phyloP scores from a whole-genome alignment of 2,329 filamentous ascomycete species.

The Bretziella fagacearum region DNA sequence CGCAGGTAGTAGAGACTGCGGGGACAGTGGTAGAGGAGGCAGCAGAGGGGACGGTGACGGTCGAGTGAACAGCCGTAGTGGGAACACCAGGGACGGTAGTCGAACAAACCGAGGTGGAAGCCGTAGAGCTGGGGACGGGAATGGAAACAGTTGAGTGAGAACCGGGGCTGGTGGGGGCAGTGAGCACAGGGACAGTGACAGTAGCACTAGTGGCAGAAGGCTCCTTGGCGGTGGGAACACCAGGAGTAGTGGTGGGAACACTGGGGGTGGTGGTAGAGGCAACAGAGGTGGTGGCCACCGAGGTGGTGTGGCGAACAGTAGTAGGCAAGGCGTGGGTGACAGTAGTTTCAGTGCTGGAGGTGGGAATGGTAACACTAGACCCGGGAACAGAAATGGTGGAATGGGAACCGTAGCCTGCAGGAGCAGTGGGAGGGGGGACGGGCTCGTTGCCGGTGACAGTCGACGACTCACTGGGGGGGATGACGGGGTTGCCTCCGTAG shows the following conservation, averaged over 20 bases:
- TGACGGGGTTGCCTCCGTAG: slow-evolving; percentile 5
- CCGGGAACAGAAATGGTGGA: too few relatives aligned
- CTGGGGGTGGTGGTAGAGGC: not conserved
- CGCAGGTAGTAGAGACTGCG: too few relatives aligned
- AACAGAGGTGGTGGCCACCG: not conserved
- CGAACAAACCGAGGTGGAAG: not conserved
- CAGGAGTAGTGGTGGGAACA: not conserved
- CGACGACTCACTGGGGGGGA: not conserved
- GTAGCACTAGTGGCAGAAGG: not conserved
- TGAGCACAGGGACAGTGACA: not conserved
- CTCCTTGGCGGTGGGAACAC: not conserved
- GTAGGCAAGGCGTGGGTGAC: too few relatives aligned
- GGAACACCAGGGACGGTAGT: not conserved
- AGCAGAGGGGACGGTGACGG: not conserved
- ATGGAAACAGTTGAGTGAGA: not conserved
- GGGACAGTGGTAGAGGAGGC: not conserved
- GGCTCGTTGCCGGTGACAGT: not conserved
- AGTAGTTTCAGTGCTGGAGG: too few relatives aligned
- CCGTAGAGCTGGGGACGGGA: not conserved
- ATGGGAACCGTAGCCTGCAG: not conserved
- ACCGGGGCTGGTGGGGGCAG: not conserved
- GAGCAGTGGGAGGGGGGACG: not conserved
- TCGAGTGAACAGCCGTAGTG: too few relatives aligned
- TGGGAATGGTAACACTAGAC: not conserved
- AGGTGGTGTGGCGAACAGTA: too few relatives aligned